These are phyloP conservation scores for Lyophyllum decastes DNA, from an alignment of 768 basidiomycete genomes.

Conservation along the genomic window DNA sequence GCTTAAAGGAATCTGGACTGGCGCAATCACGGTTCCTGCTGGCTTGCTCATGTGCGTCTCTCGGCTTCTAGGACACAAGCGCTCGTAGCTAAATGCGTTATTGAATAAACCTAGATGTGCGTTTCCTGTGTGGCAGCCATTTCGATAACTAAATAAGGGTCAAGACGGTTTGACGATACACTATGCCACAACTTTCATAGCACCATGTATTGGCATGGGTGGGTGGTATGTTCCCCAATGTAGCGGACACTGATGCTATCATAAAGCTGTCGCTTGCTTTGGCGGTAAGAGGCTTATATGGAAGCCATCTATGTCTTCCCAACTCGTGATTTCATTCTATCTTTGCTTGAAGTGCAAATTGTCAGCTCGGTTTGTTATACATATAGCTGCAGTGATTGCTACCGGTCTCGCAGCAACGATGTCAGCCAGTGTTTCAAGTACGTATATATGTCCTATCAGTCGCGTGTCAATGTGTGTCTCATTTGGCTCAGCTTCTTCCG, in stretches of 20 bases:
- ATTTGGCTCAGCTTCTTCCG: slow-evolving; percentile 39
- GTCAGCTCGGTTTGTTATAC: slow-evolving; percentile 28
- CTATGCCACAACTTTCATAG: slow-evolving; percentile 33
- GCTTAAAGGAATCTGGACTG: slow-evolving; percentile 41
- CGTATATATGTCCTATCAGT: slow-evolving; percentile 4
- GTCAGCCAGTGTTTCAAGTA: slow-evolving; percentile 39
- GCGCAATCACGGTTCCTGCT: slow-evolving; percentile 33
- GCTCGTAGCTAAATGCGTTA: no score
- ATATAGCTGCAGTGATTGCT: slow-evolving; percentile 41
- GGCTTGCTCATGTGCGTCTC: slow-evolving; percentile 34
- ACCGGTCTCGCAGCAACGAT: slow-evolving; percentile 32
- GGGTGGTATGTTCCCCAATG: slow-evolving; percentile 5
- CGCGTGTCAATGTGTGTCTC: no score
- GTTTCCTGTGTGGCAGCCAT: not conserved
- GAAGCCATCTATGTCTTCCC: not conserved
- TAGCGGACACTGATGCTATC: not conserved
- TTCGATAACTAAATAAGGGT: not conserved
- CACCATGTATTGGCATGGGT: slow-evolving; percentile 41
- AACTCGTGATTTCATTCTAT: no score
- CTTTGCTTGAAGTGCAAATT: slow-evolving; percentile 2
- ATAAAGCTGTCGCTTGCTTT: slow-evolving; percentile 37
- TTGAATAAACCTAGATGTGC: slow-evolving; percentile 1
- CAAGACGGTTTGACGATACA: slow-evolving; percentile 35
- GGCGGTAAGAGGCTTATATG: slow-evolving; percentile 26
- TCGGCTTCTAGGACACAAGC: not conserved